These are phyloP conservation scores for Lindgomyces ingoldianus DNA, from an alignment of 495 filamentous ascomycete genomes.

Conservation along the genomic window DNA sequence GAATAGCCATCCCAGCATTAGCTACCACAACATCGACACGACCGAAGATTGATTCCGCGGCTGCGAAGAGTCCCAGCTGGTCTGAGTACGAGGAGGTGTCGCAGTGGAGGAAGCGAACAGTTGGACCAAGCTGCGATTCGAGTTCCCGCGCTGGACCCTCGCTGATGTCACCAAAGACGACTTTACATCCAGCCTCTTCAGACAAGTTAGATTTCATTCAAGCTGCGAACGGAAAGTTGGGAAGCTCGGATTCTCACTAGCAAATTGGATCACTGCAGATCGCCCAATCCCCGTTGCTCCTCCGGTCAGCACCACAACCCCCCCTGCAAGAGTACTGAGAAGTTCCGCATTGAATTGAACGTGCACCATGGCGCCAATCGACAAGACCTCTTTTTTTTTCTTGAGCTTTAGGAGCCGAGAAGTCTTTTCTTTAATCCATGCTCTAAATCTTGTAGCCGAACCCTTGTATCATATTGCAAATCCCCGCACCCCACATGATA, in stretches of 20 bases:
- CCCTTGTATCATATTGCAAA: not conserved
- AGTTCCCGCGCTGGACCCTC: slow-evolving; percentile 35
- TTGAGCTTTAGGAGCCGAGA: not conserved
- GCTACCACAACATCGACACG: slow-evolving; percentile 44
- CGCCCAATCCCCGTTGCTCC: slow-evolving; percentile 48
- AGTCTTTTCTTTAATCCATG: not conserved
- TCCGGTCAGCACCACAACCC: slow-evolving; percentile 47
- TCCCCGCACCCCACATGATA: slow-evolving; percentile 25
- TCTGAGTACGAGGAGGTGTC: slow-evolving; percentile 45
- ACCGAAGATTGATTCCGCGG: slow-evolving; percentile 36
- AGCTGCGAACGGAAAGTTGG: not conserved
- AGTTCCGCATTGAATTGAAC: slow-evolving; percentile 27
- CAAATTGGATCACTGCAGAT: slow-evolving; percentile 40
- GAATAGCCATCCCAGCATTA: slow-evolving; percentile 44
- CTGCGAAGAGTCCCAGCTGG: slow-evolving; percentile 41
- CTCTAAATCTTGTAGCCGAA: not conserved
- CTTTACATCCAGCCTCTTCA: slow-evolving; percentile 43
- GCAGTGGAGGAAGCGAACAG: slow-evolving; percentile 42
- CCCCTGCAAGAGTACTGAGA: slow-evolving; percentile 35
- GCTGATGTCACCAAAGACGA: slow-evolving; percentile 46
- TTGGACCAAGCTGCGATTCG: slow-evolving; percentile 32
- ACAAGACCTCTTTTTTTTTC: not conserved
- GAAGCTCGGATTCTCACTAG: slow-evolving; percentile 26
- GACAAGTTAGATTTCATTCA: not conserved
- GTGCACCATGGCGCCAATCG: slow-evolving; percentile 17